Base-by-base conservation (phyloP, 345 rosid species). In the Euphorbia tirucalli region DNA sequence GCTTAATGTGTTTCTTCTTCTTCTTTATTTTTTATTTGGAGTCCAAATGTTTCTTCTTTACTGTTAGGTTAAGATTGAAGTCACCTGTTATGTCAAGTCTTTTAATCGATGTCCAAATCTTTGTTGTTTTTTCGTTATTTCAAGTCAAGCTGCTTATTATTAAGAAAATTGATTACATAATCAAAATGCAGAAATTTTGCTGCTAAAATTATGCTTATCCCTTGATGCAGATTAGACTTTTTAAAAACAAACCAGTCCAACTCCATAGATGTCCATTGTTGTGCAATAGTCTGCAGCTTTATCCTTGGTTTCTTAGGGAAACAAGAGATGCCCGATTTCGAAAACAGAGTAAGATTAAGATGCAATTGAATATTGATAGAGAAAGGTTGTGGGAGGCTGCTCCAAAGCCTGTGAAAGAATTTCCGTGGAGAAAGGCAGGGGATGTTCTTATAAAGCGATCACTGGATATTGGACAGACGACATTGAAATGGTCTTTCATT, bases 401-500 rank as follows among this genome's bases (percentile, higher is more conserved):
- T 50, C 85, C 80, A 1, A 25, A 43, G 2, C 50, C 83, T 0
- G 76, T 78, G 56, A 85, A 81, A 68, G 70, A 80, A 48, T 84
- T 84, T 41, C 87, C 85, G 9, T 85, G 87, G 89, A 71, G 71
- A 66, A 62, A 84, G 75, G 85, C 85, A 0, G 75, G 73, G 61
- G 66, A 65, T 54, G n/a, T 49, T 46, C 21, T 84, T 41, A 57
- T 75, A 11, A 52, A 80, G 73, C 67, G 75, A 62, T 21, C 78
- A 21, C 31, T 77, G 46, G 5, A 70, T 24, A 69, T 72, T 24
- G 87, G 86, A 31, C 48, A 37, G 62, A 74, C 70, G 56, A 80
- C 76, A 39, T 43, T 84, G 67, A 86, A 86, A 63, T 84, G 85
- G 88, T 81, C 64, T 13, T 31, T 84, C 7, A 8, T 81, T 5